Evolutionary conservation across 768 basidiomycete species (phyloP), one percentile per base, ranked within the genome.

Genomic region (Suillus decipiens): DNA sequence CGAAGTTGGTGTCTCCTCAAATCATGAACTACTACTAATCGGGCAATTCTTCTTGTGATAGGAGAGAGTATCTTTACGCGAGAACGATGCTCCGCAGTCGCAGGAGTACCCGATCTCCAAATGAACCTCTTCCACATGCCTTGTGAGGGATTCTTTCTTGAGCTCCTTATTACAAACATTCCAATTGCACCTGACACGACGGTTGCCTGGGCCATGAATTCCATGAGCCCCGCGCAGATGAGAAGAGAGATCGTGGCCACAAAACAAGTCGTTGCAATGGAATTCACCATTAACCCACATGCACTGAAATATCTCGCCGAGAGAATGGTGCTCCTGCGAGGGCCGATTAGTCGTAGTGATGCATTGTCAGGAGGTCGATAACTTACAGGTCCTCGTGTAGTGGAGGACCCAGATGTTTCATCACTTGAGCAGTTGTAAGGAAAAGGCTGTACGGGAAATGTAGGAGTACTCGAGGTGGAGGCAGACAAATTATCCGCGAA

Each of bases 71-170:
- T 67, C 64, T 36, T 64, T 63, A 7, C 74, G 71, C 2, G 60
- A 69, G 61, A 68, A 74, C 1, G 47, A n/a, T 2, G 0, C 28
- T 0, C 12, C 12, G 24, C 73, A 74, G 5, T 69, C 66, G n/a
- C 73, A 74, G 0, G 72, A 66, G 72, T 72, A 68, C 3, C 50
- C 53, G 28, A 63, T 64, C 12, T 43, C 55, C 1, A 74, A 63
- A 34, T 74, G 74, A 3, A 2, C 61, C 17, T 75, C 72, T 43
- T 74, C 63, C 1, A 75, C 56, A 24, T 74, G 73, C 1, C 71
- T 22, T 22, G 2, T 3, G 8, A 55, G n/a, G 14, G 3, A n/a
- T 63, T 17, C 24, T 9, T 3, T 22, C 0, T 24, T 37, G 8
- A 55, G 1, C 14, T 1, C 7, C n/a, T 0, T 1, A 15, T 4